Evolutionary conservation across 352 stramenopile species (phyloP).

Genomic region (Globisporangium okanoganense): DNA sequence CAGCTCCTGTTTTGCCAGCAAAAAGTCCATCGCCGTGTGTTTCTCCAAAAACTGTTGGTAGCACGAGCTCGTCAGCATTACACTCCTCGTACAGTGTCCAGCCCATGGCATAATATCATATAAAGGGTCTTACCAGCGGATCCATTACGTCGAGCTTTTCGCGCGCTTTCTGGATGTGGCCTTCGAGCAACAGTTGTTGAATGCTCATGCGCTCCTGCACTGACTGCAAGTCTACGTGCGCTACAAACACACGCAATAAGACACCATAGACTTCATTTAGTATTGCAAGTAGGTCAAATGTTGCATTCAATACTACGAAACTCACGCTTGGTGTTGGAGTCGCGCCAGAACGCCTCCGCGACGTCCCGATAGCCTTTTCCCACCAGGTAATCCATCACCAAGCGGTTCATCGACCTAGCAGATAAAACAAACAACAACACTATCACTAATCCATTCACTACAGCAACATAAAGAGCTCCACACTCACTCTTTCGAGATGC

Average conservation of each 20-base stretch:
- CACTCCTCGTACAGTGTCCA: neutral
- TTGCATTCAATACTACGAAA: slow-evolving; percentile 8
- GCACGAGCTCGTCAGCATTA: neutral
- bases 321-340: slow-evolving; percentile 69
- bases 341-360: slow-evolving; percentile 67
- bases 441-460: neutral
- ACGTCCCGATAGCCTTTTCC: slow-evolving; percentile 75
- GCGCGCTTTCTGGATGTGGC: slow-evolving; percentile 55
- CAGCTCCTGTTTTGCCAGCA: slow-evolving; percentile 78
- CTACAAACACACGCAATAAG: slow-evolving; percentile 19
- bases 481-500: slow-evolving; percentile 67
- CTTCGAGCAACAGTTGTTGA: slow-evolving; percentile 60
- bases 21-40: slow-evolving; percentile 60
- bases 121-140: slow-evolving; percentile 21
- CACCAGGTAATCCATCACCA: slow-evolving; percentile 83
- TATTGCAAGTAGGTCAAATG: neutral
- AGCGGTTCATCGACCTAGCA: slow-evolving; percentile 63
- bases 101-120: neutral
- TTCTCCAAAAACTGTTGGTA: slow-evolving; percentile 44
- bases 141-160: slow-evolving; percentile 53
- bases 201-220: slow-evolving; percentile 73
- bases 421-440: neutral
- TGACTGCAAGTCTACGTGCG: slow-evolving; percentile 66
- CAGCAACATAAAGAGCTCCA: neutral
- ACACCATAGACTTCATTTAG: neutral